phyloP scores from a whole-genome alignment of 2,329 filamentous ascomycete genomes.

The Camptophora hylomeconis region DNA sequence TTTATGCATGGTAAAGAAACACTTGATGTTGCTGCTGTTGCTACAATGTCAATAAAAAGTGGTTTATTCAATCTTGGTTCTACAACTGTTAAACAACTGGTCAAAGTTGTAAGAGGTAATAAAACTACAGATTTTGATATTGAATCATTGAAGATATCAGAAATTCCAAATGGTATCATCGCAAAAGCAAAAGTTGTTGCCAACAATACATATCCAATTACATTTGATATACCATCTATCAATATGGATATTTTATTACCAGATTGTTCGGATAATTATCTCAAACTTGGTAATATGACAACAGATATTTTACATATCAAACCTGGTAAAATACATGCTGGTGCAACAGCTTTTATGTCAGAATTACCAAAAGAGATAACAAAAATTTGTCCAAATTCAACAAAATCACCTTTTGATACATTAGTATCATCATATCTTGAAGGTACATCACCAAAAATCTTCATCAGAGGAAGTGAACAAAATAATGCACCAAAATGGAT shows the following conservation, averaged over 20 bases:
- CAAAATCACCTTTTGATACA: conserved; percentile 71
- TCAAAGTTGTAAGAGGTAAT: too few relatives aligned
- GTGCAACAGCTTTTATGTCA: conserved; percentile 58
- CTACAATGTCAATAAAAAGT: conserved; percentile 60
- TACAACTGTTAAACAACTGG: conserved; percentile 65
- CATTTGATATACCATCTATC: conserved; percentile 63
- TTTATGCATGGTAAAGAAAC: conserved; percentile 68
- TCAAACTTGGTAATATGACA: conserved; percentile 63
- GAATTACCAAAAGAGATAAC: conserved; percentile 63
- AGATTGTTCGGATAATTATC: conserved; percentile 60
- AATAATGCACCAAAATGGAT: conserved; percentile 70
- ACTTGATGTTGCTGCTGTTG: conserved; percentile 60
- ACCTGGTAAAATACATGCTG: conserved; percentile 53
- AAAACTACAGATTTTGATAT: conserved; percentile 66
- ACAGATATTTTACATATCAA: conserved; percentile 55
- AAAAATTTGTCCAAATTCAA: conserved; percentile 58
- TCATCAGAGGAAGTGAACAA: conserved; percentile 64
- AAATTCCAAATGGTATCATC: conserved; percentile 57
- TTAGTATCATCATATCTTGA: conserved; percentile 71
- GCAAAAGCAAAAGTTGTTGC: conserved; percentile 64
- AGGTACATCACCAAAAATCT: conserved; percentile 65
- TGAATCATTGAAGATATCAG: conserved; percentile 63
- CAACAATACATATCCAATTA: conserved; percentile 65
- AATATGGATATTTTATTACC: conserved; percentile 76
- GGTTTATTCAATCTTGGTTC: conserved; percentile 68